A percentile compares a stretch with the other conserved stretches of the same genome.
Conservation (phyloP, 2,329 filamentous ascomycete species). For the Chaetothyriales sp. region DNA sequence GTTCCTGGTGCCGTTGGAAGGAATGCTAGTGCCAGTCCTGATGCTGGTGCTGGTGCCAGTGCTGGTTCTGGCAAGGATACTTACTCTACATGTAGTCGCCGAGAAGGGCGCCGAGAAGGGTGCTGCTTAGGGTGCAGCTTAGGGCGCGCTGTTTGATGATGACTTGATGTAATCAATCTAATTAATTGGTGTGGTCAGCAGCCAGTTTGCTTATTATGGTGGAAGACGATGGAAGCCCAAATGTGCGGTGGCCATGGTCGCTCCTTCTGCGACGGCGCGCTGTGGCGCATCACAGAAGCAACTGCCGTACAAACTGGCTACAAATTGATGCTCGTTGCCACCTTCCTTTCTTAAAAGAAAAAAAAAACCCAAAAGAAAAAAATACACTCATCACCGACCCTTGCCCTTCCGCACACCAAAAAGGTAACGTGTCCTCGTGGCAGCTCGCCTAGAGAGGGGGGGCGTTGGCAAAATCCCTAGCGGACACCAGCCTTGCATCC, state of each 20-base stretch:
- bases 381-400: not conserved
- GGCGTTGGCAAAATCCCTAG: not conserved
- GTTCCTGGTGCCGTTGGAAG: no score
- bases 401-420: not conserved
- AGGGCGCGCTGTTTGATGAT: no score
- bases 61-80: no score
- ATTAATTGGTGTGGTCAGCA: not conserved
- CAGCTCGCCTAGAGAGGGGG: not conserved
- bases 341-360: not conserved
- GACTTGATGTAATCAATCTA: no score
- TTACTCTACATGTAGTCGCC: no score
- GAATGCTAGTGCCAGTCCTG: no score
- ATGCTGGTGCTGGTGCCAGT: no score
- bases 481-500: not conserved
- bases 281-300: not conserved
- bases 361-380: not conserved
- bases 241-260: not conserved
- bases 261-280: not conserved
- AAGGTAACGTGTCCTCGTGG: not conserved
- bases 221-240: not conserved
- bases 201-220: not conserved
- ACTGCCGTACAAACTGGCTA: no score
- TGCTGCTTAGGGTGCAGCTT: no score
- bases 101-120: no score
- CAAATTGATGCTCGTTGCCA: not conserved